Evolutionary conservation across 2,329 filamentous ascomycete genomes (phyloP), one percentile per base, ranked within the genome.

Genomic region (Cercospora brassicicola): DNA sequence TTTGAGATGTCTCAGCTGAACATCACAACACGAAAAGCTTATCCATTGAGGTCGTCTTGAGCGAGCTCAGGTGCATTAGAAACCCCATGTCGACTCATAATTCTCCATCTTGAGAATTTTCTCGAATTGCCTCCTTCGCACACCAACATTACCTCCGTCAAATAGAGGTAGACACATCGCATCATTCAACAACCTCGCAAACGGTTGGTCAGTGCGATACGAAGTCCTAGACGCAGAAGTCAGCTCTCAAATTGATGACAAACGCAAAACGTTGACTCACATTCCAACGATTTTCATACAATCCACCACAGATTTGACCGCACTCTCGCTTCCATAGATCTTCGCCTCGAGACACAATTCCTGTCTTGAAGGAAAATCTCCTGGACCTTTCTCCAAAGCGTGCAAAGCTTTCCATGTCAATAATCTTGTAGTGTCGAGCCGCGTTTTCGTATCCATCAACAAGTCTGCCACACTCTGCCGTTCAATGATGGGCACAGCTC

Each of bases 131-230:
- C 84, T 77, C 62, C 84, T 79, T 48, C 85, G 76, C 6, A 87
- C 81, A 0, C 85, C 85, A 10, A 87, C 79, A 73, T 87, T 87
- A 0, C 85, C 85, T 0, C 84, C 84, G 67, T 87, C 85, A 65
- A 87, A 86, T 26, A 83, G 81, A 2, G 84, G 83, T 61, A 86
- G 67, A 3, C 79, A 81, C 68, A 83, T 78, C 0, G 82, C 84
- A 67, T 81, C 81, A 39, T 82, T 82, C 28, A 85, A 72, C 11
- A 85, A 71, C 26, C 79, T 77, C 1, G 79, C 73, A 69, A 85
- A 86, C 1, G 80, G 81, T 67, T 80, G 77, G 30, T 79, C 77
- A 4, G 74, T 74, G 23, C 79, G 77, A 67, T 85, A 85, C 0
- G 83, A 74, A 10, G 71, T 75, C 72, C 73, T 77, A 30, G 64